Evolutionary conservation across 2,329 filamentous ascomycete genomes (phyloP).

Genomic region (Madurella fahalii): DNA sequence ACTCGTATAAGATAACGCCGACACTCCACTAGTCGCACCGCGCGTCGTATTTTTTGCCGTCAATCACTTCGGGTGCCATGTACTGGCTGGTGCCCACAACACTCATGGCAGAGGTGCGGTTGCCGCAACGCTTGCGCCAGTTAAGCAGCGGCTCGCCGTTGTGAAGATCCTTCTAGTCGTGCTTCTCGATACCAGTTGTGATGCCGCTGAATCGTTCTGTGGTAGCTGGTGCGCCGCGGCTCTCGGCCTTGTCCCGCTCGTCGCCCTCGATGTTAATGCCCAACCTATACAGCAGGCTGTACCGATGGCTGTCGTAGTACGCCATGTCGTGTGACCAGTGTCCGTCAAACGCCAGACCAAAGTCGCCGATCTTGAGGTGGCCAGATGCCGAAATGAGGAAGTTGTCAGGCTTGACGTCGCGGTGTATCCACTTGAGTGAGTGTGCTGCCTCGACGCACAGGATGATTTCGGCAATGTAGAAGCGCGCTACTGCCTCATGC

Average conservation of each 20-base stretch:
- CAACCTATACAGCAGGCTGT: conserved; percentile 71
- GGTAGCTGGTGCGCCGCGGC: conserved; percentile 34
- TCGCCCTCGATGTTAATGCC: conserved; percentile 73
- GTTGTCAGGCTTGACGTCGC: conserved; percentile 96
- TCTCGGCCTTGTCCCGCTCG: conserved; percentile 59
- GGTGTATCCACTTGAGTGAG: conserved; percentile 83
- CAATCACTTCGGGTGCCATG: conserved; percentile 93
- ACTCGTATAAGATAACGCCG: conserved; percentile 91
- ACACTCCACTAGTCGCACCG: conserved; percentile 97
- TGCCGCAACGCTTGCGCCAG: conserved; percentile 66
- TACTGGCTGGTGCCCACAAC: conserved; percentile 96
- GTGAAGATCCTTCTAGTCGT: conserved; percentile 33
- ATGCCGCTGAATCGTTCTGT: conserved; percentile 40
- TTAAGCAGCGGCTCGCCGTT: conserved; percentile 53
- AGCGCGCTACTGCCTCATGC: conserved; percentile 71
- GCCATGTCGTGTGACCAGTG: conserved; percentile 89
- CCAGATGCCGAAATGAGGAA: conserved; percentile 86
- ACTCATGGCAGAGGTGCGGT: conserved; percentile 71
- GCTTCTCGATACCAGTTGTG: conserved; percentile 36
- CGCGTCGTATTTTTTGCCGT: conserved; percentile 79
- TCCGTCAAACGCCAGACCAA: conserved; percentile 90
- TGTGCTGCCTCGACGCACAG: conserved; percentile 91
- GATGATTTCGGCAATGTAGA: conserved; percentile 95
- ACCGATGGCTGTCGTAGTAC: conserved; percentile 81
- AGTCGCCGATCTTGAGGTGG: conserved; percentile 93